Evolutionary conservation across 1,284 basidiomycete genomes (phyloP).

Genomic region (Golubevia pallescens): DNA sequence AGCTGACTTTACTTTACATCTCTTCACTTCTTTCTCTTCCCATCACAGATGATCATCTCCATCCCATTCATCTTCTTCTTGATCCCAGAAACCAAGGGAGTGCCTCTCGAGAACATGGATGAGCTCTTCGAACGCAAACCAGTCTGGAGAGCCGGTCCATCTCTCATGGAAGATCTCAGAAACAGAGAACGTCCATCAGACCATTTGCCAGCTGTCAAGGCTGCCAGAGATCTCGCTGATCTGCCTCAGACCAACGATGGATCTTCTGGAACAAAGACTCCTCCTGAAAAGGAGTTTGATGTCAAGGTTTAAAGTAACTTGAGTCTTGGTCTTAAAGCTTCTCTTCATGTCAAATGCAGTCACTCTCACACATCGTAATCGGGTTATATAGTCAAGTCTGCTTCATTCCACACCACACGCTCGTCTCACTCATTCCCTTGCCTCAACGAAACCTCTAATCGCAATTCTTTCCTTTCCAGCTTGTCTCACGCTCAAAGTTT

Average conservation of each 20-base stretch:
- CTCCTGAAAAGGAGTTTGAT: not conserved
- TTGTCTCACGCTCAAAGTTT: no score
- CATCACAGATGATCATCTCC: conserved; percentile 6
- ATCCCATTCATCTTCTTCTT: conserved; percentile 20
- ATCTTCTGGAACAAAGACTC: not conserved
- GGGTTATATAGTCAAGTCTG: no score
- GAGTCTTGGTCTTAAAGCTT: no score
- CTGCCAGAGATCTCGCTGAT: not conserved
- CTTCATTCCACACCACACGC: no score
- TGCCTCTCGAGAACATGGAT: conserved; percentile 20
- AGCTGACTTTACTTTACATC: not conserved
- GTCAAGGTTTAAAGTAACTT: not conserved
- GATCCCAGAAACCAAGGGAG: conserved; percentile 15
- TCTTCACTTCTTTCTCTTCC: conserved; percentile 15
- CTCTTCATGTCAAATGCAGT: no score
- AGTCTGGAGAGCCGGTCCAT: not conserved
- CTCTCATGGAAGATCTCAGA: not conserved
- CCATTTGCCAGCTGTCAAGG: not conserved
- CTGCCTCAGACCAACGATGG: not conserved
- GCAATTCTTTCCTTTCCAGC: no score
- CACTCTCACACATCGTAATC: no score
- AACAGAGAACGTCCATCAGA: not conserved
- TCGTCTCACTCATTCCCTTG: no score
- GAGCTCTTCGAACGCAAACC: conserved; percentile 10
- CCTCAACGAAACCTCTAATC: no score